Evolutionary conservation across 768 basidiomycete species (phyloP), one percentile per base, ranked within the genome.

Genomic region (Hebeloma cylindrosporum): DNA sequence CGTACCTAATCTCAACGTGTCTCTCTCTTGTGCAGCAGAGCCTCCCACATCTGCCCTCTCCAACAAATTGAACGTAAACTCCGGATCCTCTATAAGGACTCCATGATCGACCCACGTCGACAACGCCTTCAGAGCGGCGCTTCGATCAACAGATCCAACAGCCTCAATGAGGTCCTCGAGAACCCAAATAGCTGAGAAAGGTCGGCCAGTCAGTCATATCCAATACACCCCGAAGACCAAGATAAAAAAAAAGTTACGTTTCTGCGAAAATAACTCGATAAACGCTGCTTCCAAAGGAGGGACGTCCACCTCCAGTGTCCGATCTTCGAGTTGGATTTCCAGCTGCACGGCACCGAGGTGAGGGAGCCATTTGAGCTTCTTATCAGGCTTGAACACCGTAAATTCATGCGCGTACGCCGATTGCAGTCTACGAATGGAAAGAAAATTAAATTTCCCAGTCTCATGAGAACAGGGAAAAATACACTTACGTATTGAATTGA

Each of bases 271-370:
- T 3, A 91, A 70, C 54, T 94, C 92, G 37, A 94, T 82, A 47
- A 95, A 80, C 1, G 91, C 87, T 7, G 95, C 96, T 60, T 98
- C 94, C 14, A 98, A 64, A 0, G 93, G 91, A 1, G 83, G 82
- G 3, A 90, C 91, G 31, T 91, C 83, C 3, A 79, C 79, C 16
- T 80, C 78, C 25, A 96, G 47, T 3, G 69, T 80, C 9, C 92
- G 83, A 60, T 97, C 95, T 55, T 83, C 75, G 2, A 98, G 73
- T 57, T 92, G 81, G 5, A 98, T 68, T 42, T 90, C 83, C 40
- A 99, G 62, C 26, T 80, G 74, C 28, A 95, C 80, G 2, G 83
- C 89, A 0, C 96, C 95, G 9, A 96, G 78, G 59, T 94, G 87
- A 7, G 92, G 85, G 5, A 97, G 62, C 87, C 92, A 98, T 35